Conservation (phyloP, 192 early-diverging fungal species). For the Podila minutissima region DNA sequence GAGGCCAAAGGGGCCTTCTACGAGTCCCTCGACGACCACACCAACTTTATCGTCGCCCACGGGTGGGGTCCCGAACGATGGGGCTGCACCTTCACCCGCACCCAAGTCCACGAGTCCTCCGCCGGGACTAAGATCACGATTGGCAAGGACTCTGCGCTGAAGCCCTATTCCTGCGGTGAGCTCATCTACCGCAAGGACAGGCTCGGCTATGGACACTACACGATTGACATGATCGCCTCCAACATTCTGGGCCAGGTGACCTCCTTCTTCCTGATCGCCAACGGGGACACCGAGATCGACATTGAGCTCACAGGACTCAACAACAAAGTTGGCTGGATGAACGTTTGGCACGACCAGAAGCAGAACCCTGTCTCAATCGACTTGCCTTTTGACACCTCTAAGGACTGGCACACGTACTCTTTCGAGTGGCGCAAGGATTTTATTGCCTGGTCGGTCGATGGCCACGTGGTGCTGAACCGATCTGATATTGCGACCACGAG, state of each 20-base stretch:
- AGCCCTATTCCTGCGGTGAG: background rate
- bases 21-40: conserved; percentile 16
- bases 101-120: conserved; percentile 22
- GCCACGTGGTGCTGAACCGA: conserved; percentile 25
- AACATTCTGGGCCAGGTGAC: conserved; percentile 39
- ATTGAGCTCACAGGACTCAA: conserved; percentile 47
- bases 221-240: conserved; percentile 48
- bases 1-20: conserved; percentile 3
- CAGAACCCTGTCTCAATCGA: conserved; percentile 33
- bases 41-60: conserved; percentile 43
- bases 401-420: conserved; percentile 33
- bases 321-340: conserved; percentile 33
- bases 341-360: conserved; percentile 26
- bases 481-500: conserved; percentile 27
- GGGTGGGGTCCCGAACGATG: conserved; percentile 42
- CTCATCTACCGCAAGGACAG: conserved; percentile 3
- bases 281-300: conserved; percentile 38
- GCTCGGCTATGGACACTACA: conserved; percentile 29
- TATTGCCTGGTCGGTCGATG: conserved; percentile 36
- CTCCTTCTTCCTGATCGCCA: conserved; percentile 39
- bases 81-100: conserved; percentile 41
- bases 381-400: conserved; percentile 22
- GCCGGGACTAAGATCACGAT: conserved; percentile 26
- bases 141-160: conserved; percentile 20
- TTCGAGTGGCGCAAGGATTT: conserved; percentile 29